phyloP scores from a whole-genome alignment of 768 basidiomycete species.

The Gymnopilus dilepis region DNA sequence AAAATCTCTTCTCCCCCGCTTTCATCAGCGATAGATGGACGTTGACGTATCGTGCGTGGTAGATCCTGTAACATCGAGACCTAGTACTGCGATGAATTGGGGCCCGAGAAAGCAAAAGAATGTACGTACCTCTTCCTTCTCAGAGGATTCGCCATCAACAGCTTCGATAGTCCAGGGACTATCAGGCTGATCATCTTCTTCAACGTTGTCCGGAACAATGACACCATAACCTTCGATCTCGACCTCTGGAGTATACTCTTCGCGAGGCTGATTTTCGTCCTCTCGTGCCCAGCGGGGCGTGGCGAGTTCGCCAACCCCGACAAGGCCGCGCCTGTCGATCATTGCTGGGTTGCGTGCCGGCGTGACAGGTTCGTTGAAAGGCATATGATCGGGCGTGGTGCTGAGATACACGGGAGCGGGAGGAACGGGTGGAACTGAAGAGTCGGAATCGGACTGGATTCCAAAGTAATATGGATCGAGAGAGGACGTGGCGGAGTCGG shows the following conservation, averaged over 20 bases:
- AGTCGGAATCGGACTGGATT: constrained; percentile 68
- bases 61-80: constrained; percentile 47
- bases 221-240: constrained; percentile 49
- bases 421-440: constrained; percentile 60
- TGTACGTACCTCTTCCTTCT: constrained; percentile 64
- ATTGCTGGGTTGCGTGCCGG: constrained; percentile 77
- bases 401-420: constrained; percentile 45
- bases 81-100: constrained; percentile 34
- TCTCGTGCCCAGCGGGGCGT: constrained; percentile 91
- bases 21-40: constrained; percentile 77
- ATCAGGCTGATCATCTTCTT: constrained; percentile 68
- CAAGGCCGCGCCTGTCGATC: constrained; percentile 85
- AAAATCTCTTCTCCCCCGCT: constrained; percentile 91
- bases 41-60: constrained; percentile 56
- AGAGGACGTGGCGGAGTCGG: constrained; percentile 78
- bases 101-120: constrained; percentile 7
- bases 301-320: constrained; percentile 94
- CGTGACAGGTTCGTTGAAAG: constrained; percentile 60
- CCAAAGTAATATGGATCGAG: constrained; percentile 92
- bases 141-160: constrained; percentile 78
- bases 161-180: constrained; percentile 92
- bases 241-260: constrained; percentile 26
- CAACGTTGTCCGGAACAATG: constrained; percentile 40
- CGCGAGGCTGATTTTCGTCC: constrained; percentile 33
- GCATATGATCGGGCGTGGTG: constrained; percentile 66